phyloP scores from a whole-genome alignment of 306 rosid species.

The Amphicarpaea edgeworthii region DNA sequence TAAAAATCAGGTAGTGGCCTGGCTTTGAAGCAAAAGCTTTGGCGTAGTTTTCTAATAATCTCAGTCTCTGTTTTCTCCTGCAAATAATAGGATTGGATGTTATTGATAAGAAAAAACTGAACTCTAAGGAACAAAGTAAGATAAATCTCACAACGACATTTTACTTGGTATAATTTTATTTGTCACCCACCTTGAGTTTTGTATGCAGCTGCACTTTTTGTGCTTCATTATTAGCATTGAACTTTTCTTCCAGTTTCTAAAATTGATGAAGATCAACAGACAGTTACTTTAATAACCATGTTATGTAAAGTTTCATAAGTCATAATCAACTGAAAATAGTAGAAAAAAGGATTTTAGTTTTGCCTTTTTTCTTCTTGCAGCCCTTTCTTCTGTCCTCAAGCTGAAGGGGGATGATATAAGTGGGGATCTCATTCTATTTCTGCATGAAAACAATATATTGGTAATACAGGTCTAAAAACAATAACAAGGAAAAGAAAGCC shows the following conservation, averaged over 20 bases:
- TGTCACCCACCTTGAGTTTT: conserved; percentile 69
- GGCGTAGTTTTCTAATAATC: conserved; percentile 70
- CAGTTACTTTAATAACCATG: conserved; percentile 16
- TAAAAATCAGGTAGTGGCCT: conserved; percentile 94
- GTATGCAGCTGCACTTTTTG: conserved; percentile 71
- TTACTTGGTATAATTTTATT: neutral
- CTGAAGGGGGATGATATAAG: conserved; percentile 77
- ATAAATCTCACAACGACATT: conserved; percentile 7
- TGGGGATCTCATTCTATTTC: conserved; percentile 79
- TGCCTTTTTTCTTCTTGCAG: conserved; percentile 92
- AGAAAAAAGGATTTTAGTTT: conserved; percentile 36
- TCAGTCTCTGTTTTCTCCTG: conserved; percentile 84
- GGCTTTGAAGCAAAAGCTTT: conserved; percentile 92
- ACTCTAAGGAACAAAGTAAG: conserved; percentile 17
- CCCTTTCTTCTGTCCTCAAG: conserved; percentile 94
- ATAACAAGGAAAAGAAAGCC: neutral
- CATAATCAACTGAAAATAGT: conserved; percentile 21
- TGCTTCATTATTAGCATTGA: conserved; percentile 76
- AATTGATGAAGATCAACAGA: conserved; percentile 37
- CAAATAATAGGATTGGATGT: conserved; percentile 33
- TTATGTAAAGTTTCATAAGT: neutral
- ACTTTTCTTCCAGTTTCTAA: conserved; percentile 95
- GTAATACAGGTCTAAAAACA: conserved; percentile 48
- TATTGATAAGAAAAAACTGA: conserved; percentile 26
- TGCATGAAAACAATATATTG: conserved; percentile 68